A percentile compares a stretch with the other conserved stretches of the same genome.
phyloP scores from a whole-genome alignment of 257 asterid genomes.

The Solanum chaucha region DNA sequence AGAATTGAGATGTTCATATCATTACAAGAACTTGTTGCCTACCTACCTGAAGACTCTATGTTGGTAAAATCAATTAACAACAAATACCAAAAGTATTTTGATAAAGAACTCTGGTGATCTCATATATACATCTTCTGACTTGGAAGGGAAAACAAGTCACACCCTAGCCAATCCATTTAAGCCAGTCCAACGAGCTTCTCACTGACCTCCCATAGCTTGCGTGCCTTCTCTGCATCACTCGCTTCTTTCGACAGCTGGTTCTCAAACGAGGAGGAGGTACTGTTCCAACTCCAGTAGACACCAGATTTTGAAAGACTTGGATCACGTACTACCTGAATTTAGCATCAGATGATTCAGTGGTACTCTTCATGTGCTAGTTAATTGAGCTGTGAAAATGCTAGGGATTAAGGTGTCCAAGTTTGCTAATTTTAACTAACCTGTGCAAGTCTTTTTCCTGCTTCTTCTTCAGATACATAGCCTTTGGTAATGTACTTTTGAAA shows the following conservation, averaged over 20 bases:
- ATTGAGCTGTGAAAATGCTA: background rate
- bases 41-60: background rate
- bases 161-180: constrained; percentile 9
- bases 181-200: constrained; percentile 87
- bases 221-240: constrained; percentile 73
- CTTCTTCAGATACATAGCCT: constrained; percentile 84
- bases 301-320: constrained; percentile 86
- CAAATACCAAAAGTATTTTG: background rate
- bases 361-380: background rate
- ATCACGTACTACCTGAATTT: constrained; percentile 64
- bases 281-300: constrained; percentile 98
- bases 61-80: background rate
- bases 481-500: constrained; percentile 89
- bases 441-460: constrained; percentile 85
- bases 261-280: constrained; percentile 66
- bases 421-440: constrained; percentile 37
- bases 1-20: background rate
- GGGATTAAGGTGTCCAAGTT: background rate
- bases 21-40: background rate
- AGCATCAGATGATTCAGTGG: background rate
- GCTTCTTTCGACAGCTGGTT: constrained; percentile 84
- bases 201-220: constrained; percentile 84
- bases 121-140: background rate
- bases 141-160: background rate
- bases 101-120: background rate